Evolutionary conservation across 495 filamentous ascomycete species (phyloP).

Genomic region (Parathielavia appendiculata): DNA sequence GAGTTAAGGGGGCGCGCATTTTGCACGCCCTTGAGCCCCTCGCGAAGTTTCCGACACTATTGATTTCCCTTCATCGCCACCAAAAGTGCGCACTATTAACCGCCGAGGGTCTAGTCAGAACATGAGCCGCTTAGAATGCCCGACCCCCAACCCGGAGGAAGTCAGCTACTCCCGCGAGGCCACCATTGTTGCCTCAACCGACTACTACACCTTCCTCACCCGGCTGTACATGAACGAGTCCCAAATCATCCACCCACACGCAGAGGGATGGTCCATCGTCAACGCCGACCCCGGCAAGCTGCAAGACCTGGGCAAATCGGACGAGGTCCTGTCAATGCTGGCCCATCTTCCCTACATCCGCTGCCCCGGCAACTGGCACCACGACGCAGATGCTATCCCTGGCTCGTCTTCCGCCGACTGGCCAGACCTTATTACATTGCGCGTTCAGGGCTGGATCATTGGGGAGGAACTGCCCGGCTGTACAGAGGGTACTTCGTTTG

Average conservation of each 20-base stretch:
- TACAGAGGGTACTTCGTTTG: slow-evolving; percentile 12
- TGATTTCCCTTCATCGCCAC: too few species aligned
- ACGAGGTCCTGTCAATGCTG: slow-evolving; percentile 23
- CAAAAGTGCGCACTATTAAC: too few species aligned
- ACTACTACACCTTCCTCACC: slow-evolving; percentile 29
- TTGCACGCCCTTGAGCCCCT: too few species aligned
- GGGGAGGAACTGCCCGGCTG: not conserved
- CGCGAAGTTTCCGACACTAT: too few species aligned
- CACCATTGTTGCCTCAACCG: slow-evolving; percentile 14
- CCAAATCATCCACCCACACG: slow-evolving; percentile 18
- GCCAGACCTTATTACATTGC: not conserved
- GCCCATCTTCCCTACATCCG: slow-evolving; percentile 25
- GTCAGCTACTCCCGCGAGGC: slow-evolving; percentile 24
- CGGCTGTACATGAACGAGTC: slow-evolving; percentile 24
- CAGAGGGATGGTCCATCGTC: slow-evolving; percentile 27
- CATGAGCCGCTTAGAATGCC: too few species aligned
- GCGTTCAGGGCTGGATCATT: not conserved
- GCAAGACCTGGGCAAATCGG: too few species aligned
- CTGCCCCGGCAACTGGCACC: not conserved
- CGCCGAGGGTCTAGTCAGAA: too few species aligned
- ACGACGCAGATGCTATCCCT: not conserved
- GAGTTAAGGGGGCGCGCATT: too few species aligned
- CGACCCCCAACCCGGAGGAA: slow-evolving; percentile 21
- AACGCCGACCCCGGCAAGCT: slow-evolving; percentile 7
- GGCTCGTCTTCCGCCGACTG: slow-evolving; percentile 15